These are phyloP conservation scores for Thielaviopsis musarum DNA, from an alignment of 2,329 filamentous ascomycete genomes.

Conservation along the genomic window DNA sequence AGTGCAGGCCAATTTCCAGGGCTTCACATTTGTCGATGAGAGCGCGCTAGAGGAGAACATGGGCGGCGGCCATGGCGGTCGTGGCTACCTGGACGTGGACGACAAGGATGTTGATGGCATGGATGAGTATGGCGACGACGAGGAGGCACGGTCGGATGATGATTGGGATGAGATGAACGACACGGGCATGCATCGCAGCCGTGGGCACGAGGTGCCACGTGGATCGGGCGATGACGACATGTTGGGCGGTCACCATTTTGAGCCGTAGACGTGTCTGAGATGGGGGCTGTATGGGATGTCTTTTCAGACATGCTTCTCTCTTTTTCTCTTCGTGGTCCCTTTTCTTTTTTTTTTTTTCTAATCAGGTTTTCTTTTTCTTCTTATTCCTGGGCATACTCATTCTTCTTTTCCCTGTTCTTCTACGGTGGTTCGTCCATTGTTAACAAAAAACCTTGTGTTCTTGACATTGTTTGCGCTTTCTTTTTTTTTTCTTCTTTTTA, in stretches of 20 bases:
- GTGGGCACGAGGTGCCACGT: slow-evolving; percentile 50
- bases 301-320: not conserved
- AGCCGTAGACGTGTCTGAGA: slow-evolving; percentile 28
- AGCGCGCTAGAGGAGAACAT: slow-evolving; percentile 83
- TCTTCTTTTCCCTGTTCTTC: not conserved
- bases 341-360: not conserved
- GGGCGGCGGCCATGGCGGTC: slow-evolving; percentile 26
- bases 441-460: not conserved
- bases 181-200: slow-evolving; percentile 33
- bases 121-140: slow-evolving; percentile 25
- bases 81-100: slow-evolving; percentile 27
- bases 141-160: slow-evolving; percentile 26
- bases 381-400: not conserved
- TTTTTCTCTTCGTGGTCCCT: not conserved
- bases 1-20: slow-evolving; percentile 95
- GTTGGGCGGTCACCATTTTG: slow-evolving; percentile 46
- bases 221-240: slow-evolving; percentile 42
- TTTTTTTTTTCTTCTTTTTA: not conserved
- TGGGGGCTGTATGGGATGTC: not conserved
- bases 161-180: slow-evolving; percentile 45
- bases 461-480: not conserved
- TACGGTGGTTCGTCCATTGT: not conserved
- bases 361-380: not conserved
- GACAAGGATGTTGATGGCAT: slow-evolving; percentile 19
- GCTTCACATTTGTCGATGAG: slow-evolving; percentile 98